Conservation (phyloP, 805 yeast genomes). For the Wickerhamiella occidentalis region DNA sequence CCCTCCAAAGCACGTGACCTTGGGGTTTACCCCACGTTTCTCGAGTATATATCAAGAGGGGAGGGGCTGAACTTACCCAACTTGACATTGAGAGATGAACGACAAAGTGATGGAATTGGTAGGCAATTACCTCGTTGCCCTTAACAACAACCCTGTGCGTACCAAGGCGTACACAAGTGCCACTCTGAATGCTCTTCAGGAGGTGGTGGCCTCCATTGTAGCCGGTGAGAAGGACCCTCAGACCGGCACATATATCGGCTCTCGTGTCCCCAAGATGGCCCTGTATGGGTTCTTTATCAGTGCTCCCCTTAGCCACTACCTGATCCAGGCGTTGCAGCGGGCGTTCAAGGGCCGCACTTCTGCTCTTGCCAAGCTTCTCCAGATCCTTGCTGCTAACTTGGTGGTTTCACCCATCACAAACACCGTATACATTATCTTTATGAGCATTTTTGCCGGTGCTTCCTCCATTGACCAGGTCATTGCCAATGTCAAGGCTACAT, state of each 20-base stretch:
- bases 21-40: not conserved
- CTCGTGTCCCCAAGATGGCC: constrained; percentile 31
- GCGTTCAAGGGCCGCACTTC: constrained; percentile 27
- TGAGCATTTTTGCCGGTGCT: constrained; percentile 31
- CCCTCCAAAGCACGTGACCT: not conserved
- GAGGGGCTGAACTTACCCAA: not conserved
- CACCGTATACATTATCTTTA: constrained; percentile 26
- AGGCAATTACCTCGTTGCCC: constrained; percentile 21
- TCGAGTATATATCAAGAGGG: not conserved
- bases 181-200: constrained; percentile 27
- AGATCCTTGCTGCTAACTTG: constrained; percentile 29
- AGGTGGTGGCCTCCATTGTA: constrained; percentile 27
- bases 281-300: constrained; percentile 29
- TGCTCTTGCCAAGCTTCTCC: constrained; percentile 24
- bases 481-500: constrained; percentile 24
- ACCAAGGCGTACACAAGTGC: constrained; percentile 31
- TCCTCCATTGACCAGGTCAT: constrained; percentile 23
- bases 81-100: not conserved
- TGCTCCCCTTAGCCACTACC: constrained; percentile 31
- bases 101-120: constrained; percentile 14
- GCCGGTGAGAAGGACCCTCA: constrained; percentile 30
- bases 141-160: constrained; percentile 25
- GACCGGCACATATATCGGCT: constrained; percentile 25
- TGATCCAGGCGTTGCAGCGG: constrained; percentile 26
- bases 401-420: constrained; percentile 27